Percentiles rank a stretch among this genome's conserved stretches.
Evolutionary conservation across 495 filamentous ascomycete genomes (phyloP).

Genomic region (Jackrogersella multiformis): DNA sequence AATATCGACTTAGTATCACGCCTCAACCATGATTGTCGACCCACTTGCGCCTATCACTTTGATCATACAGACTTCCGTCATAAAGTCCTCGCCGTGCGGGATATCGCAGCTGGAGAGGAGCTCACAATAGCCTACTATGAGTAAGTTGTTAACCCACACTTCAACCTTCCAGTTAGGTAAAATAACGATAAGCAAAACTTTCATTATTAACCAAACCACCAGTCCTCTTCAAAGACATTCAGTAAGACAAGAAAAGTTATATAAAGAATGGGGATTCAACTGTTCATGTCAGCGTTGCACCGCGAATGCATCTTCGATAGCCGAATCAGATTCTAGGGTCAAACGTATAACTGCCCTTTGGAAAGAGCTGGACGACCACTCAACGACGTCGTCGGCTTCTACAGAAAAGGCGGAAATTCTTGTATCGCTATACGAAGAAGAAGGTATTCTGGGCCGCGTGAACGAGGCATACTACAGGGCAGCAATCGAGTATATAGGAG

Average conservation of each 20-base stretch:
- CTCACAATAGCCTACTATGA: constrained; percentile 55
- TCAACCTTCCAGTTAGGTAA: background rate
- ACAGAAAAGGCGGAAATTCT: constrained; percentile 51
- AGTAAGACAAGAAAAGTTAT: constrained; percentile 39
- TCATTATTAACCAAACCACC: background rate
- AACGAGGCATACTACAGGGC: constrained; percentile 52
- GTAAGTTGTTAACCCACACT: constrained; percentile 26
- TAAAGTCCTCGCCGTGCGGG: constrained; percentile 48
- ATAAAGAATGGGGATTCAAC: constrained; percentile 52
- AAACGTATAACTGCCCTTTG: constrained; percentile 43
- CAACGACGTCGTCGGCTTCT: constrained; percentile 33
- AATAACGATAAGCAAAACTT: background rate
- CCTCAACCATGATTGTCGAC: constrained; percentile 57
- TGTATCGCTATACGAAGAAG: constrained; percentile 50
- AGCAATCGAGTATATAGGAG: constrained; percentile 52
- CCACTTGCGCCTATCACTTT: constrained; percentile 56
- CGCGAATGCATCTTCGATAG: constrained; percentile 23
- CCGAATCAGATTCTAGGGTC: constrained; percentile 49
- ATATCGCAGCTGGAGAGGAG: constrained; percentile 50
- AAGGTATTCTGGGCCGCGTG: constrained; percentile 47
- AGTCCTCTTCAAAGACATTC: constrained; percentile 46
- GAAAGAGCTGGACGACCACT: constrained; percentile 44
- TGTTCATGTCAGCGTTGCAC: constrained; percentile 51
- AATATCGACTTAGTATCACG: constrained; percentile 43
- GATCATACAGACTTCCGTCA: constrained; percentile 48